These are phyloP conservation scores for Brettanomyces sp. DNA, from an alignment of 805 yeast genomes.

Conservation along the genomic window DNA sequence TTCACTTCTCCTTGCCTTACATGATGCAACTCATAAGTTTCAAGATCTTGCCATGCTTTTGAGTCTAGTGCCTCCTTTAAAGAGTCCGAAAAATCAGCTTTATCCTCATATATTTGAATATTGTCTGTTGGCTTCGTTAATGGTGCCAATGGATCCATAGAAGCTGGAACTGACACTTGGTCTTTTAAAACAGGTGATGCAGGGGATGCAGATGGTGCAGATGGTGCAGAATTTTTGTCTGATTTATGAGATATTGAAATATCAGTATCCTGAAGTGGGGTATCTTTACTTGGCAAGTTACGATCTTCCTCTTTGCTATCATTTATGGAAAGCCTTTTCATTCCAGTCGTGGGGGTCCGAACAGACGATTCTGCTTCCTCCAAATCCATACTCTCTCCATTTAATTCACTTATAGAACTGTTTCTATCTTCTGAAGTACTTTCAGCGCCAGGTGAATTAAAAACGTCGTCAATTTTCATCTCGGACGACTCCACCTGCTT, in stretches of 20 bases:
- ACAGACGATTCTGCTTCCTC: background rate
- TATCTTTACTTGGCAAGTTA: background rate
- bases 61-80: constrained; percentile 13
- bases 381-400: background rate
- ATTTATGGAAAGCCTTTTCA: background rate
- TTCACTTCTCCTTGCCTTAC: background rate
- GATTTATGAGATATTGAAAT: no score
- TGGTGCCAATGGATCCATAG: constrained; percentile 16
- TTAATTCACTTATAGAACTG: background rate
- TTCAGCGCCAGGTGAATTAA: background rate
- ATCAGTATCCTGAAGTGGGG: no score
- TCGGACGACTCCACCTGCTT: constrained; percentile 5
- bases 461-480: constrained; percentile 20
- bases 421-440: background rate
- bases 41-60: constrained; percentile 7
- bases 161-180: constrained; percentile 9
- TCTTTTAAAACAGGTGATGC: no score
- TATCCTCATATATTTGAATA: constrained; percentile 16
- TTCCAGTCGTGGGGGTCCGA: background rate
- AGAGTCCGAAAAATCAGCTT: background rate
- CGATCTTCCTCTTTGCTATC: background rate
- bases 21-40: constrained; percentile 1
- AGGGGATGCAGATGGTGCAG: no score
- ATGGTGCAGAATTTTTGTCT: no score
- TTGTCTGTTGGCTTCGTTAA: constrained; percentile 11